Percentiles rank a stretch among this genome's conserved stretches.
Evolutionary conservation across 1,284 basidiomycete species (phyloP).

Genomic region (Sanghuangporus weigelae): DNA sequence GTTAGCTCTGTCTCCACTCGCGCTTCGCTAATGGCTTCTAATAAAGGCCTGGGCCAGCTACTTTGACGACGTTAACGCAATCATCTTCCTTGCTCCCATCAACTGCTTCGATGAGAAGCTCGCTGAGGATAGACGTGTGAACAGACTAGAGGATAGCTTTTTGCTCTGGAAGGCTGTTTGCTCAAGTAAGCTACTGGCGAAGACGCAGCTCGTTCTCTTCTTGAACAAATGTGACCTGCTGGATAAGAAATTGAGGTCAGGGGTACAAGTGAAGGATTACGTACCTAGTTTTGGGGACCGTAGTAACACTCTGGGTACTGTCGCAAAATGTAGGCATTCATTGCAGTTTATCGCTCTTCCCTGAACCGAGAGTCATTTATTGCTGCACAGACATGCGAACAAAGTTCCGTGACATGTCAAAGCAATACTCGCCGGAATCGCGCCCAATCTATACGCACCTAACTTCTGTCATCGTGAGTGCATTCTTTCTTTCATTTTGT

Average conservation of each 20-base stretch:
- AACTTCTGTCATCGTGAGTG: constrained; percentile 65
- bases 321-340: constrained; percentile 51
- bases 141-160: constrained; percentile 63
- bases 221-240: constrained; percentile 79
- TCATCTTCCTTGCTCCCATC: constrained; percentile 28
- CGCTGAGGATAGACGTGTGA: constrained; percentile 33
- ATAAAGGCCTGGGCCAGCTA: constrained; percentile 60
- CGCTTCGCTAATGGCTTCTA: neutral
- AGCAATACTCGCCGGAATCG: constrained; percentile 69
- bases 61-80: constrained; percentile 54
- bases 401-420: constrained; percentile 73
- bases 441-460: constrained; percentile 67
- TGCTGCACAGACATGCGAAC: constrained; percentile 53
- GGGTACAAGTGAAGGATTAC: constrained; percentile 59
- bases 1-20: neutral
- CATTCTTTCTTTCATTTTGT: neutral
- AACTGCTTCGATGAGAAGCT: constrained; percentile 39
- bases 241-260: constrained; percentile 55
- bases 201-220: constrained; percentile 71
- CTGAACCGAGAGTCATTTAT: neutral
- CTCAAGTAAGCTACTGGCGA: constrained; percentile 64
- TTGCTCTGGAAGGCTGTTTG: constrained; percentile 75
- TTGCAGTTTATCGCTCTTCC: constrained; percentile 16
- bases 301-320: constrained; percentile 63
- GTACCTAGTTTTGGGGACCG: constrained; percentile 68